A percentile compares a stretch with the other conserved stretches of the same genome.
Evolutionary conservation across 1,284 basidiomycete species (phyloP).

Genomic region (Neotropicomus parvogracilis): DNA sequence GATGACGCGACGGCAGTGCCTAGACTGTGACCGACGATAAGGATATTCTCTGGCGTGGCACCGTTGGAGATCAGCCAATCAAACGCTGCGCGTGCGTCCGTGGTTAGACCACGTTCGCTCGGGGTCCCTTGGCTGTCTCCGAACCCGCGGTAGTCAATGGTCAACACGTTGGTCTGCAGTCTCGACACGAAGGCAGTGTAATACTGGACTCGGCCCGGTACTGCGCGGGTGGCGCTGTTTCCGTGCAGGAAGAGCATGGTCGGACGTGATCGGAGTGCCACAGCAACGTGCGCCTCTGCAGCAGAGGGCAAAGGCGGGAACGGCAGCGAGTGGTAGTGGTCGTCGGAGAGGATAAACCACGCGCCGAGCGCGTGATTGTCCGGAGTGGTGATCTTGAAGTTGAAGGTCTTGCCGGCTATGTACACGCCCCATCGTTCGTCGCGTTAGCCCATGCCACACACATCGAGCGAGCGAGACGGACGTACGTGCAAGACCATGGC

Average conservation of each 20-base stretch:
- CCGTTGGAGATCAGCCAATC: slow-evolving; percentile 69
- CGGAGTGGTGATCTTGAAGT: slow-evolving; percentile 65
- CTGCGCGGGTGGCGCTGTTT: slow-evolving; percentile 78
- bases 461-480: slow-evolving; percentile 13
- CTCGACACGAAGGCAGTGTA: slow-evolving; percentile 62
- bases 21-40: slow-evolving; percentile 78
- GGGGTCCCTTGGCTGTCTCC: slow-evolving; percentile 82
- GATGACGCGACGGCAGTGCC: slow-evolving; percentile 76
- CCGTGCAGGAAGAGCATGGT: slow-evolving; percentile 90
- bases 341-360: slow-evolving; percentile 84
- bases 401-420: slow-evolving; percentile 74
- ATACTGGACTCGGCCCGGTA: slow-evolving; percentile 57
- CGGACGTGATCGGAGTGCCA: slow-evolving; percentile 59
- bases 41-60: slow-evolving; percentile 54
- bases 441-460: neutral
- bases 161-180: slow-evolving; percentile 73
- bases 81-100: slow-evolving; percentile 79
- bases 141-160: slow-evolving; percentile 91
- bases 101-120: slow-evolving; percentile 67
- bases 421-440: neutral
- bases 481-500: slow-evolving; percentile 81
- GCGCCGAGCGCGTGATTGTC: slow-evolving; percentile 82
- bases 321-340: slow-evolving; percentile 52
- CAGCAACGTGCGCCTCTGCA: slow-evolving; percentile 30
- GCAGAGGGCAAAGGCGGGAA: slow-evolving; percentile 34